Conservation (phyloP, 805 yeast species). For the Hermanozyma aechmeae region DNA sequence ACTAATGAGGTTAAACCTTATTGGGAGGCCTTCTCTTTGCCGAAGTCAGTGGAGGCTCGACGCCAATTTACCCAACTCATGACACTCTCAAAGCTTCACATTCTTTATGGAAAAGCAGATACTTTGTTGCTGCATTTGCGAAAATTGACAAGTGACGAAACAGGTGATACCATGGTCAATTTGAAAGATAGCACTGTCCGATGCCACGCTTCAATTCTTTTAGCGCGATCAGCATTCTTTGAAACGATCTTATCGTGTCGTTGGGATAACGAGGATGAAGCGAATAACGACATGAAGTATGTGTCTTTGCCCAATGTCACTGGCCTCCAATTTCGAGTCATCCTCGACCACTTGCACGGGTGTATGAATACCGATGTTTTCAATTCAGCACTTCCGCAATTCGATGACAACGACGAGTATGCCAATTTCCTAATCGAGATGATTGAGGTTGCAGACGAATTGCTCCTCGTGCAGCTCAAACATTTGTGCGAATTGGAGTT, state of each 20-base stretch:
- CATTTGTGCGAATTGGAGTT: conserved; percentile 52
- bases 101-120: conserved; percentile 4
- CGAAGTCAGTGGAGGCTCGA: not conserved
- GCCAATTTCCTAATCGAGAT: conserved; percentile 48
- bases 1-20: conserved; percentile 35
- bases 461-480: conserved; percentile 51
- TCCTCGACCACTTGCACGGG: conserved; percentile 54
- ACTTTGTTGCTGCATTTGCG: conserved; percentile 16
- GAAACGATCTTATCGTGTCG: conserved; percentile 43
- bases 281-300: conserved; percentile 7
- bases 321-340: conserved; percentile 33
- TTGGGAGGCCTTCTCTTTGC: conserved; percentile 38
- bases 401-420: conserved; percentile 27
- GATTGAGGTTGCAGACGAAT: conserved; percentile 52
- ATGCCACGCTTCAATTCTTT: conserved; percentile 46
- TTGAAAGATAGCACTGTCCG: conserved; percentile 38
- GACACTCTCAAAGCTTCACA: conserved; percentile 1
- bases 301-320: conserved; percentile 38
- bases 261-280: conserved; percentile 32
- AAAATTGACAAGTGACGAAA: conserved; percentile 10
- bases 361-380: conserved; percentile 31
- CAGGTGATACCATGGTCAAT: conserved; percentile 34
- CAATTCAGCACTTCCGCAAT: conserved; percentile 11
- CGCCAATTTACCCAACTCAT: not conserved
- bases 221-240: conserved; percentile 53